Evolutionary conservation across 1,284 basidiomycete genomes (phyloP), one percentile per base, ranked within the genome.

Genomic region (Thecaphora frezii): DNA sequence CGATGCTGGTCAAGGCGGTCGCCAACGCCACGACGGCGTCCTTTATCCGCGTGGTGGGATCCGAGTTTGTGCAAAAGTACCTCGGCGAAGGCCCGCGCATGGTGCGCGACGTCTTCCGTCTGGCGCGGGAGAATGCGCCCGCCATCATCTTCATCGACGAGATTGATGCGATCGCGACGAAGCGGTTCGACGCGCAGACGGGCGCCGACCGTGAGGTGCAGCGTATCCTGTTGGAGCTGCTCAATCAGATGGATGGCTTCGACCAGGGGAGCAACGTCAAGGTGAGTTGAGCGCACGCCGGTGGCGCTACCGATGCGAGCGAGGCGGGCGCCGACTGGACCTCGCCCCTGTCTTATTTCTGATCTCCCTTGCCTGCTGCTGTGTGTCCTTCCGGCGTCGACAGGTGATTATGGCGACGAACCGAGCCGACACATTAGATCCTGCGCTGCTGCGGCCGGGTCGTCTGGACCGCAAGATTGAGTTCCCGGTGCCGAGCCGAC

Each of bases 181-280:
- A 98, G 82, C 93, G 96, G 80, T 99, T 99, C 82, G 96, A 98
- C 76, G 96, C 96, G 3, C 96, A 99, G 80, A 98, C 96, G 1
- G 96, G 96, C 76, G 96, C 96, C 14, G 96, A 99, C 82, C 86
- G 96, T 70, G 96, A 99, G 82, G 96, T 99, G 19, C 96, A 99
- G 81, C 91, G 96, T 82, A 98, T 99, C 77, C 81, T 99, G 66
- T 87, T 99, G n/a, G 96, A 99, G 80, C 82, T 99, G 59, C 84
- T 99, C 60, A 98, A 97, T 79, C 96, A 99, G 80, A 99, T 99
- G 96, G 96, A 99, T 76, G 96, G 96, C 66, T 99, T 99, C 82
- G 96, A 99, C 81, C 96, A 99, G 81, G 91, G 90, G 7, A 94
- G 91, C 79, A 98, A 94, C 74, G 96, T 99, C 79, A 98, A 99